A percentile compares a stretch with the other conserved stretches of the same genome.
These are phyloP conservation scores for Leishmania arabica DNA, from an alignment of 208 protist species.

Conservation along the genomic window DNA sequence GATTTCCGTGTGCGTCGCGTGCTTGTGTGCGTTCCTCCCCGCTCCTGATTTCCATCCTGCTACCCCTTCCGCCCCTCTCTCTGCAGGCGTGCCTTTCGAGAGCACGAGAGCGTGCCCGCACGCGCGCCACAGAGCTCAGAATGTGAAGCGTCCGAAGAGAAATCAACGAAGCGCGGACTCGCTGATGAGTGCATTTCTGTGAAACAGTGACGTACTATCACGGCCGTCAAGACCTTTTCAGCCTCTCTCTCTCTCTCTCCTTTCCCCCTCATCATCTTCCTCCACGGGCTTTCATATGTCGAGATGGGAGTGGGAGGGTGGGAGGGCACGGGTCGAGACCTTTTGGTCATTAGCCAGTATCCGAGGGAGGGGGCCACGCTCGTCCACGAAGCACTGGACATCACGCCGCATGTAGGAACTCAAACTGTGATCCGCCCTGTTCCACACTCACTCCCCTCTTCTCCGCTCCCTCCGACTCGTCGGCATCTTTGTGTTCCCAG, in stretches of 20 bases:
- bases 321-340: background rate
- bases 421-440: background rate
- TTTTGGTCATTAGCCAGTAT: background rate
- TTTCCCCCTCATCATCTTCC: background rate
- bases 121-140: background rate
- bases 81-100: background rate
- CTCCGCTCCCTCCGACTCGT: background rate
- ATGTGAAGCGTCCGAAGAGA: background rate
- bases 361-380: background rate
- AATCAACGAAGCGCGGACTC: background rate
- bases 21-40: conserved; percentile 2
- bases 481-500: background rate
- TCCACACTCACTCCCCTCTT: conserved; percentile 4
- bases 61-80: background rate
- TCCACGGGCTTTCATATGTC: background rate
- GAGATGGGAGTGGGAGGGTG: background rate
- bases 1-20: background rate
- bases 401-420: background rate
- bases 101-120: background rate
- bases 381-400: background rate
- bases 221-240: background rate
- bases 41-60: background rate
- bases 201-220: background rate
- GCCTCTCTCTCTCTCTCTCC: background rate
- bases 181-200: background rate